These are phyloP conservation scores for Colletotrichum musae DNA, from an alignment of 2,329 filamentous ascomycete genomes.

Conservation along the genomic window DNA sequence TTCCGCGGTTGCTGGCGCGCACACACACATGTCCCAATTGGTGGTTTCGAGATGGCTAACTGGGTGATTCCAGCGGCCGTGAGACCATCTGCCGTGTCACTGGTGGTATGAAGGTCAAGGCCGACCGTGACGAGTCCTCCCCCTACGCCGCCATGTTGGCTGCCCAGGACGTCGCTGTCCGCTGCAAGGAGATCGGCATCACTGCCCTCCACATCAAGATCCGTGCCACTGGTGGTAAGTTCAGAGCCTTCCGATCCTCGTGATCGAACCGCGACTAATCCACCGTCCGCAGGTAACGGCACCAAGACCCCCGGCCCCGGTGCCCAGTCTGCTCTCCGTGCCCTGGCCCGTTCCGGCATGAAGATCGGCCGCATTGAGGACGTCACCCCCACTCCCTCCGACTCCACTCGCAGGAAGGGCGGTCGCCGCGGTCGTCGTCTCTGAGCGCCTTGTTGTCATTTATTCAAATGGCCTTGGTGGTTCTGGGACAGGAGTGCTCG, in stretches of 20 bases:
- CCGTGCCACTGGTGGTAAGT: slow-evolving; percentile 95
- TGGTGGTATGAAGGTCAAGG: slow-evolving; percentile 99
- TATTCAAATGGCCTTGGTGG: slow-evolving; percentile 36
- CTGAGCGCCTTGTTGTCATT: slow-evolving; percentile 69
- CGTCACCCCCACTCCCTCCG: slow-evolving; percentile 98
- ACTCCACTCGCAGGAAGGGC: slow-evolving; percentile 99
- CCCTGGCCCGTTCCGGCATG: slow-evolving; percentile 99
- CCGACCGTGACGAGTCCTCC: slow-evolving; percentile 99
- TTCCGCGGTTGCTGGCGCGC: background rate
- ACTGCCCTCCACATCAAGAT: slow-evolving; percentile 99
- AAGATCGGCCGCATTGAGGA: slow-evolving; percentile 99
- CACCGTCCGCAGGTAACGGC: slow-evolving; percentile 79
- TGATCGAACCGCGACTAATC: slow-evolving; percentile 3
- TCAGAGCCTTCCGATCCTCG: background rate
- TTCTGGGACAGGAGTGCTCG: slow-evolving; percentile 53
- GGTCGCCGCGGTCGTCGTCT: slow-evolving; percentile 99
- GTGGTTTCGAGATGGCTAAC: slow-evolving; percentile 67
- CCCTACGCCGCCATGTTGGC: slow-evolving; percentile 99
- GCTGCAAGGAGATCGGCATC: slow-evolving; percentile 80
- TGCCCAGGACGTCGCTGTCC: slow-evolving; percentile 95
- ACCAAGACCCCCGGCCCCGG: slow-evolving; percentile 99
- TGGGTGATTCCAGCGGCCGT: slow-evolving; percentile 89
- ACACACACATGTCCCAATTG: slow-evolving; percentile 5
- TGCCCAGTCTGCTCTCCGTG: slow-evolving; percentile 98
- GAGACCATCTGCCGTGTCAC: slow-evolving; percentile 99